phyloP scores from a whole-genome alignment of 2,329 filamentous ascomycete species.

The Ascochyta lentis region DNA sequence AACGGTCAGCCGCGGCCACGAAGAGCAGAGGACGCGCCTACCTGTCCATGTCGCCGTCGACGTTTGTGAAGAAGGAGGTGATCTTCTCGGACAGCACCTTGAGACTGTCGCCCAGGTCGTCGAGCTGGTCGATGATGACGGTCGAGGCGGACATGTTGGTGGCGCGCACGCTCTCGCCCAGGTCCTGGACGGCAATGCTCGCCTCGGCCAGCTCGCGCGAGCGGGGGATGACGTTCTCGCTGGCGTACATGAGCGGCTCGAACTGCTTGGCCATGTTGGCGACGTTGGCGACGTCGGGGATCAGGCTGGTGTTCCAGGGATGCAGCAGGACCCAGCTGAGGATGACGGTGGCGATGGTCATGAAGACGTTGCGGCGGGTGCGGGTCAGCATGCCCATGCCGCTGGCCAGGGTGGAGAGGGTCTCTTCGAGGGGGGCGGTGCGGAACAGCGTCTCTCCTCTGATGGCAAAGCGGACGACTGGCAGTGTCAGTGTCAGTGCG shows the following conservation, averaged over 20 bases:
- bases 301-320: constrained; percentile 69
- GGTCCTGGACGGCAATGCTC: constrained; percentile 91
- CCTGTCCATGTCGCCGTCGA: constrained; percentile 91
- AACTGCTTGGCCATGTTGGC: constrained; percentile 89
- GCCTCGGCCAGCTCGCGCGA: constrained; percentile 90
- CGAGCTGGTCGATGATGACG: constrained; percentile 83
- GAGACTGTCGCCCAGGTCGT: constrained; percentile 83
- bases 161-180: constrained; percentile 85
- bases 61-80: constrained; percentile 89
- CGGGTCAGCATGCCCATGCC: constrained; percentile 68
- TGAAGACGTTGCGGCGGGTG: constrained; percentile 72
- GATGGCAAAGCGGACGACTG: constrained; percentile 87
- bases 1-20: constrained; percentile 18
- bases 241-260: constrained; percentile 93
- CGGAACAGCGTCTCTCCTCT: constrained; percentile 88
- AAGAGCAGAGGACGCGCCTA: constrained; percentile 45
- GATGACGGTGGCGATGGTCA: constrained; percentile 67
- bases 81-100: constrained; percentile 85
- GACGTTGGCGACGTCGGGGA: constrained; percentile 88
- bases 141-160: constrained; percentile 91
- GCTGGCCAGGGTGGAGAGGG: constrained; percentile 68
- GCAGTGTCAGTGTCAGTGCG: constrained; percentile 26
- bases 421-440: constrained; percentile 80
- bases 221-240: constrained; percentile 84
- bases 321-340: constrained; percentile 70